phyloP scores from a whole-genome alignment of 148 eudicot species.

The Vaccinium vitisidaea region DNA sequence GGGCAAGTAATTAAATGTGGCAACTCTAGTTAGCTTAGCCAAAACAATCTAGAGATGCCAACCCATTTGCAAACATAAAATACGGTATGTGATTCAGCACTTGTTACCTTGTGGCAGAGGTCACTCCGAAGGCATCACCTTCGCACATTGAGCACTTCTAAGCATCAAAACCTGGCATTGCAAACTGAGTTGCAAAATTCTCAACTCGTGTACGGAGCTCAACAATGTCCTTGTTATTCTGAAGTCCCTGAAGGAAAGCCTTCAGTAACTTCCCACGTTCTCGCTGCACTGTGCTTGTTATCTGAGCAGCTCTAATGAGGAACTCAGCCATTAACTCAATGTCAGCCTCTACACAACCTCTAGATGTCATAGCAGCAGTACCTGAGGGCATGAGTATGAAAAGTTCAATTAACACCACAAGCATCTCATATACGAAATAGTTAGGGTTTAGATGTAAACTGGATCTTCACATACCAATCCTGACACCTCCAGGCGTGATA shows the following conservation, averaged over 20 bases:
- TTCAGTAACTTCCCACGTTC: constrained; percentile 65
- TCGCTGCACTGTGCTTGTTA: constrained; percentile 53
- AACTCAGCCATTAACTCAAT: constrained; percentile 84
- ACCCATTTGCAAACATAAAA: background rate
- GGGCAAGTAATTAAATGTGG: background rate
- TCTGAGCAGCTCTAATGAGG: constrained; percentile 73
- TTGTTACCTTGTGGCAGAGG: background rate
- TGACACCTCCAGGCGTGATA: constrained; percentile 73
- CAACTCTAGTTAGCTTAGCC: background rate
- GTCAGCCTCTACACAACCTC: constrained; percentile 86
- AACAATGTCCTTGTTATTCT: constrained; percentile 60
- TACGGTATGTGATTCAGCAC: background rate
- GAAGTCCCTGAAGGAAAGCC: constrained; percentile 57
- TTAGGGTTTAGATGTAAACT: constrained; percentile 4
- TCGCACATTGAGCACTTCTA: constrained; percentile 6
- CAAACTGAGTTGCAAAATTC: constrained; percentile 73
- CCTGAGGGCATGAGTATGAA: constrained; percentile 38
- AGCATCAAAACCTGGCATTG: constrained; percentile 77
- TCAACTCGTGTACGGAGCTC: constrained; percentile 68
- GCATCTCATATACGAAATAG: background rate
- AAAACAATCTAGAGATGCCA: constrained; percentile 1
- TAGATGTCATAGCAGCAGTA: constrained; percentile 95
- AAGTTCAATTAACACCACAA: background rate
- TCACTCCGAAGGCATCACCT: background rate
- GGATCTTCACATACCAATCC: constrained; percentile 43